Evolutionary conservation across 306 rosid species (phyloP).

Genomic region (Dryas octopetala): DNA sequence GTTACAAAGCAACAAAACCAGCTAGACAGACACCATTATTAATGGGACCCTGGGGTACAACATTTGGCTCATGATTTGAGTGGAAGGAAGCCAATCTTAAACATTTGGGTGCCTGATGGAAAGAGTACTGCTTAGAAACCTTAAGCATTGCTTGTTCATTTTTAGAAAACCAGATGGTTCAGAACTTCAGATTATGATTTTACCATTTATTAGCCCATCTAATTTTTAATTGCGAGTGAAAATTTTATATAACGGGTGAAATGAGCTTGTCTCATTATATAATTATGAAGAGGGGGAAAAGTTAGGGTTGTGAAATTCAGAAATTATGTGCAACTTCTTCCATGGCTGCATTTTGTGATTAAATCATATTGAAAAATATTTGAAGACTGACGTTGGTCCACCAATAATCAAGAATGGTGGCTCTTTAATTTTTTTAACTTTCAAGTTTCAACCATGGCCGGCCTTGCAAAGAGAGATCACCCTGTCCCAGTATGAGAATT

Average conservation of each 20-base stretch:
- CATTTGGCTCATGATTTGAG: neutral
- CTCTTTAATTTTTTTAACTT: neutral
- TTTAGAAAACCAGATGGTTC: neutral
- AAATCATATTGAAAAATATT: neutral
- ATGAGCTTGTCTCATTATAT: too few species aligned
- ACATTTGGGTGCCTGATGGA: neutral
- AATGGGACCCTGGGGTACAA: neutral
- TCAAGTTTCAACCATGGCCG: neutral
- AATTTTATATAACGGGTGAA: too few species aligned
- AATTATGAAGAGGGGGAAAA: too few species aligned
- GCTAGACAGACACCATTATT: neutral
- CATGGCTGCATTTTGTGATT: neutral
- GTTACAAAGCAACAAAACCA: neutral
- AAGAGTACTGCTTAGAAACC: neutral
- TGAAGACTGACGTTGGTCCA: neutral
- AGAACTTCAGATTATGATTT: neutral
- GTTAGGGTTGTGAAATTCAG: neutral
- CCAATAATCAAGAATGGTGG: neutral
- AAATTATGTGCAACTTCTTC: neutral
- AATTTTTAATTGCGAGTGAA: too few species aligned
- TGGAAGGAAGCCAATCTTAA: neutral
- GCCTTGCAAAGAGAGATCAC: too few species aligned
- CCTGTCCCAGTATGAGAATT: too few species aligned
- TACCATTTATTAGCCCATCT: neutral
- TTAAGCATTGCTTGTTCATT: neutral